These are phyloP conservation scores for Vaccinium corymbosum DNA, from an alignment of 148 eudicot species.

Conservation along the genomic window DNA sequence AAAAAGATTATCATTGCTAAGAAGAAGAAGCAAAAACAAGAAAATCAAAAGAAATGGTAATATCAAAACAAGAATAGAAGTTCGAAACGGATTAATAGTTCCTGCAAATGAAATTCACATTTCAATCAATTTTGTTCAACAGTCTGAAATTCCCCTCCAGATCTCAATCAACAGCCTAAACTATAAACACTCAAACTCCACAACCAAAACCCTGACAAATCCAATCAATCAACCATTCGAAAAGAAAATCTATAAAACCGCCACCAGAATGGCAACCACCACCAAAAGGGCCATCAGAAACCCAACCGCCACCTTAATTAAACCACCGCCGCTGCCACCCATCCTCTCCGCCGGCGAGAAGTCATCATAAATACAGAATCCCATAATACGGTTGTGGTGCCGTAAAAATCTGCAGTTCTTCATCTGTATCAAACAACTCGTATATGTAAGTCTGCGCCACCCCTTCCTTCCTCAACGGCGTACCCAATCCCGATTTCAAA, in stretches of 20 bases:
- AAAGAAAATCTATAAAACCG: too few relatives aligned
- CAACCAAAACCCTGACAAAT: background rate
- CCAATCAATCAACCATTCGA: background rate
- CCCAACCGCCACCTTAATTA: slow-evolving; percentile 8
- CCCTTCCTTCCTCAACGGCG: slow-evolving; percentile 79
- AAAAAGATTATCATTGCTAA: background rate
- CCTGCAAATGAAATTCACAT: background rate
- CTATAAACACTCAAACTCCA: background rate
- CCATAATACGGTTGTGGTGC: slow-evolving; percentile 27
- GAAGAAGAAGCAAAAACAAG: too few relatives aligned
- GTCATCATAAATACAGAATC: slow-evolving; percentile 34
- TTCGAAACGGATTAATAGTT: background rate
- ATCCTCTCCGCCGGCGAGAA: slow-evolving; percentile 17
- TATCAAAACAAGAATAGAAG: background rate
- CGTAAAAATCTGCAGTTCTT: background rate
- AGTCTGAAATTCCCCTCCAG: background rate
- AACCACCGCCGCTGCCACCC: background rate
- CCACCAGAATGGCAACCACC: too few relatives aligned
- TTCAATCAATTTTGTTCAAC: background rate
- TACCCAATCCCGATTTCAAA: slow-evolving; percentile 54
- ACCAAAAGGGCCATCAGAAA: background rate
- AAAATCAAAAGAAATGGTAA: background rate
- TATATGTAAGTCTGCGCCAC: slow-evolving; percentile 53
- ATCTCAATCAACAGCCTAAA: background rate
- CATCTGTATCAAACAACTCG: slow-evolving; percentile 53